Base-by-base conservation (phyloP, 495 filamentous ascomycete species). In the Cercophora newfieldiana region DNA sequence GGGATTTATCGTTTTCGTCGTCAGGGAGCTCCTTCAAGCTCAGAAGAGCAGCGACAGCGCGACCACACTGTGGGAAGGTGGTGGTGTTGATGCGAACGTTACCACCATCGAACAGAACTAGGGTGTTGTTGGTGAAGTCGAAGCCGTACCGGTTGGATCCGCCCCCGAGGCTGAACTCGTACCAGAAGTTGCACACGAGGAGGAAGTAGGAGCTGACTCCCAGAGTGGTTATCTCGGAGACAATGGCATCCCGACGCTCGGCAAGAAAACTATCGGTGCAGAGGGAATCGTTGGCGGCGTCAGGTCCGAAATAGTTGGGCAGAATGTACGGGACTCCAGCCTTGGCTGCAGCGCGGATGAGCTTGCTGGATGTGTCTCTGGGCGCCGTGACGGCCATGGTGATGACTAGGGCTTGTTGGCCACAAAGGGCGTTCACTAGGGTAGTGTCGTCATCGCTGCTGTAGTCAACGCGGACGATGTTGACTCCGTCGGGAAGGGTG, bases 261-360 rank as follows among this genome's bases (percentile, higher is more conserved):
- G 25, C 7, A 12, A 33, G 5, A 12, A 33, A 33, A 12, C 12
- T 66, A 50, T 66, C n/a, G 33, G 18, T 28, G 29, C 31, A 12
- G 16, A 60, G 58, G 50, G 30, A 21, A 29, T 29, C 28, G 26
- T 62, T 62, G 21, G 31, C 48, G 21, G 74, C 78, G 61, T 85
- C 79, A 70, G 83, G 78, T 59, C 75, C 77, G 48, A 63, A 28
- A 22, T 60, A 54, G 72, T 89, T 90, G 19, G 90, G 89, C 31
- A 90, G 69, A 58, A 91, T 72, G 76, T 85, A 90, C 0, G 71
- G 74, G 0, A 91, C 85, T 4, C 82, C 83, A 1, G 90, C 89
- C 48, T 83, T 77, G 4, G 79, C 85, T 1, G 90, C 90, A 0
- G 89, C 89, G 2, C 80, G 68, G 66, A 89, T 73, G 60, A 91